Conservation (phyloP, 108 stramenopile species). For the Nitzschia sp. region DNA sequence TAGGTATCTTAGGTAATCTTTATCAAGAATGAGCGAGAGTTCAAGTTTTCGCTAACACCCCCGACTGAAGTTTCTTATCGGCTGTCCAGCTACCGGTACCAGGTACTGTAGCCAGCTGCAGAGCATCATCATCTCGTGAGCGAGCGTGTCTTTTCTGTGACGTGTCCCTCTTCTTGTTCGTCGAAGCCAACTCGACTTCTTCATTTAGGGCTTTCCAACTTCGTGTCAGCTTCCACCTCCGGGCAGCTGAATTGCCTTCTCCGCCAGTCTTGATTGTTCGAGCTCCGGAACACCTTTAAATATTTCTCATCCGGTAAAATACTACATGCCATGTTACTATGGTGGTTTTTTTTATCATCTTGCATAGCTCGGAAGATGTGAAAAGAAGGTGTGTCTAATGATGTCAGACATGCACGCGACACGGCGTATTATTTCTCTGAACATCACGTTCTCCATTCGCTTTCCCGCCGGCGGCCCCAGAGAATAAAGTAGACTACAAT, state of each 20-base stretch:
- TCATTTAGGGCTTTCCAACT: neutral
- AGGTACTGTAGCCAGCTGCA: too few species aligned
- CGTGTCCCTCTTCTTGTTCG: neutral
- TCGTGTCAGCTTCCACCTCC: neutral
- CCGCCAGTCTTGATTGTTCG: neutral
- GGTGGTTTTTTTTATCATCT: neutral
- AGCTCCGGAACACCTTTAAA: neutral
- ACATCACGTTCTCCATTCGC: too few species aligned
- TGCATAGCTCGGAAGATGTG: neutral
- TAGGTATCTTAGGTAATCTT: neutral
- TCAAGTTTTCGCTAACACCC: constrained; percentile 6
- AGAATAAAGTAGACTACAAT: too few species aligned
- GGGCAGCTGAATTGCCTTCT: neutral
- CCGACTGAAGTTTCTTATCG: neutral
- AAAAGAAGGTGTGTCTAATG: neutral
- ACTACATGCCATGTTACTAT: too few species aligned
- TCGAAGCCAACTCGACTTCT: neutral
- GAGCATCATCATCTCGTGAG: too few species aligned
- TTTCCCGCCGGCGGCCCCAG: too few species aligned
- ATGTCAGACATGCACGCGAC: too few species aligned
- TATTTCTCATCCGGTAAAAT: too few species aligned
- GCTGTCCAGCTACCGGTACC: too few species aligned
- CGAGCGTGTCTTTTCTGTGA: neutral
- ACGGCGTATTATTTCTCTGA: too few species aligned
- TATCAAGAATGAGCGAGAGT: neutral